A percentile compares a stretch with the other conserved stretches of the same genome.
Conservation (phyloP, 2,329 filamentous ascomycete species). For the Neopestalotiopsis sp. region DNA sequence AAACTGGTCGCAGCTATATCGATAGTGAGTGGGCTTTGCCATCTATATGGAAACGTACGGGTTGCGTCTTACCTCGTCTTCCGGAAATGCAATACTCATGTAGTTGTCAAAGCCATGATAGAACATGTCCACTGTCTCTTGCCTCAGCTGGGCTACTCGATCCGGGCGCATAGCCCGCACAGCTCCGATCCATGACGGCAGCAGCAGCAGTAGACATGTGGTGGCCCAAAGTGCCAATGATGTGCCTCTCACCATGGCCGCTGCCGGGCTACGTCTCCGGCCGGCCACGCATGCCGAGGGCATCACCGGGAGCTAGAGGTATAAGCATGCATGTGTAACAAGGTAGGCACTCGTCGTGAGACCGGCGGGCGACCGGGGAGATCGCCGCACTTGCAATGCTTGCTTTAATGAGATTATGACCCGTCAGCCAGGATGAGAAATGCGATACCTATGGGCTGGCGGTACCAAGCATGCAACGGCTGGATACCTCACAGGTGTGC, state of each 20-base stretch:
- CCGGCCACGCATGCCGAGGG: conserved; percentile 43
- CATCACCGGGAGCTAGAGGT: conserved; percentile 42
- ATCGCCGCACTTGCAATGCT: conserved; percentile 18
- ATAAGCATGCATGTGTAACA: conserved; percentile 39
- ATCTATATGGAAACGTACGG: background rate
- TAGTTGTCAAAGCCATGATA: conserved; percentile 98
- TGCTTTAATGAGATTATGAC: conserved; percentile 16
- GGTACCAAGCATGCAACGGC: background rate
- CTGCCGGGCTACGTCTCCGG: conserved; percentile 32
- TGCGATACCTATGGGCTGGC: background rate
- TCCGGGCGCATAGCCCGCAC: conserved; percentile 58
- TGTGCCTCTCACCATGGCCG: conserved; percentile 23
- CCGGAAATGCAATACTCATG: conserved; percentile 90
- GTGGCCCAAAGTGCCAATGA: conserved; percentile 28
- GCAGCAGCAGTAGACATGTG: conserved; percentile 27
- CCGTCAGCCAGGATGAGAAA: background rate
- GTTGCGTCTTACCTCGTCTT: conserved; percentile 72
- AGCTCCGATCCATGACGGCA: conserved; percentile 45
- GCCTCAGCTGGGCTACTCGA: conserved; percentile 59
- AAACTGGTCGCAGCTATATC: conserved; percentile 76
- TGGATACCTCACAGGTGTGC: background rate
- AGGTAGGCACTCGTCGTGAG: conserved; percentile 20
- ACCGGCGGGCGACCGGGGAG: conserved; percentile 16
- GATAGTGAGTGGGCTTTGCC: background rate
- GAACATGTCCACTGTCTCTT: conserved; percentile 78